Base-by-base conservation (phyloP, 129 eudicot species). In the Flaveria ramosissima region DNA sequence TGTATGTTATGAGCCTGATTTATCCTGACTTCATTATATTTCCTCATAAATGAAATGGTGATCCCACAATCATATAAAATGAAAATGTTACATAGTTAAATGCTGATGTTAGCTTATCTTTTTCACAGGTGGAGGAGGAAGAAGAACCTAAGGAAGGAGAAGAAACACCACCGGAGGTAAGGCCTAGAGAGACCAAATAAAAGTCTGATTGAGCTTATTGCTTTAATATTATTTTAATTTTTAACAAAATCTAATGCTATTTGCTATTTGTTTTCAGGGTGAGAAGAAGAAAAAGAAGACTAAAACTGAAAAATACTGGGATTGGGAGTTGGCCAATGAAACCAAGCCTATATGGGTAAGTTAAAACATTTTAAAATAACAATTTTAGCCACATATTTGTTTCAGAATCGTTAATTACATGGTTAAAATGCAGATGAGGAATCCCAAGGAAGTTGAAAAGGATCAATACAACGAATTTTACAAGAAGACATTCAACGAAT, bases 281-380 rank as follows among this genome's bases (percentile, higher is more conserved):
- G 93, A 89, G 83, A 92, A 88, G 82, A 93, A 82, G 88, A 94
- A 41, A 66, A 66, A 87, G 82, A 94, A 86, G 83, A 91, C 97
- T 9, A 88, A 85, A 82, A 91, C 96, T 17, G 99, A 94, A 80
- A 91, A 91, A 47, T 91, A 94, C 77, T 94, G 98, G 98, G 98
- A 94, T 83, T 94, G 98, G 98, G 98, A 94, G 67, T 66, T 94
- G 77, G 87, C 96, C 65, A 94, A 94, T 70, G 98, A 94, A 68
- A 94, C 98, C 66, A 91, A 94, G 68, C 97, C 98, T 12, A 91
- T 94, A 74, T 94, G 98, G 98, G 98, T 94, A 81, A 78, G 90
- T 74, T 39, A 20, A 41, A 41, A 43, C 15, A 11, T 47, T 57
- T 13, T 16, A 60, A 74, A 77, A 56, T 17, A 39, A 17, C 36